Conservation (phyloP, 2,329 filamentous ascomycete genomes). For the Botryosphaeria dothidea region DNA sequence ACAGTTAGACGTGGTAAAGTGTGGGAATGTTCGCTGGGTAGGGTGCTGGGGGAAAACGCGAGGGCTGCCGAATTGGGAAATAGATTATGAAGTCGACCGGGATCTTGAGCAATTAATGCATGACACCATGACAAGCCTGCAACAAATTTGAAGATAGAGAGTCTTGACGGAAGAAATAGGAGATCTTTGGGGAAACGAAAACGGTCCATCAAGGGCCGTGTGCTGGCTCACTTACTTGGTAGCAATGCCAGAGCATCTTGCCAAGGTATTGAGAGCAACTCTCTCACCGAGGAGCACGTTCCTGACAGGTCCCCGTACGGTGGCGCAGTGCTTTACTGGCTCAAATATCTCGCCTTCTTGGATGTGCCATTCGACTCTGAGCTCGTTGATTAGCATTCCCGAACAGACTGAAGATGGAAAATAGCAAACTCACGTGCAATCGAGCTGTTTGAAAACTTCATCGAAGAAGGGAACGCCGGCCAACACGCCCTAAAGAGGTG, state of each 20-base stretch:
- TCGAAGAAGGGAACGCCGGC: slow-evolving; percentile 94
- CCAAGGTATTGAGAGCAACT: slow-evolving; percentile 87
- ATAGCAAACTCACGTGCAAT: slow-evolving; percentile 64
- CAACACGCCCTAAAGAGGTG: slow-evolving; percentile 64
- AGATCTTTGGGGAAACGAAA: not conserved
- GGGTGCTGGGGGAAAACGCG: too few species aligned
- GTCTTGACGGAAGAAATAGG: too few species aligned
- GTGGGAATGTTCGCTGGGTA: not conserved
- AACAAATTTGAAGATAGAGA: too few species aligned
- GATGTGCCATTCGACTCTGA: slow-evolving; percentile 79
- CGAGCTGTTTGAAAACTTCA: slow-evolving; percentile 87
- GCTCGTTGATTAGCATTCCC: not conserved
- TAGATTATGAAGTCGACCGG: too few species aligned
- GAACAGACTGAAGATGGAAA: not conserved
- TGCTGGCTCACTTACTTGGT: slow-evolving; percentile 49
- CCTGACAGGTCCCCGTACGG: slow-evolving; percentile 80
- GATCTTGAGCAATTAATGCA: too few species aligned
- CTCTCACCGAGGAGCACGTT: slow-evolving; percentile 87
- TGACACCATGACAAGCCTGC: not conserved
- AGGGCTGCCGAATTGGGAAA: too few species aligned
- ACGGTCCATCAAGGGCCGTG: too few species aligned
- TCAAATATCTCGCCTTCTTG: slow-evolving; percentile 72
- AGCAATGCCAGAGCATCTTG: slow-evolving; percentile 88
- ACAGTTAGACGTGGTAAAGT: not conserved
- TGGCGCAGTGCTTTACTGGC: slow-evolving; percentile 68